These are phyloP conservation scores for Botrytis paeoniae DNA, from an alignment of 2,329 filamentous ascomycete genomes.

Conservation along the genomic window DNA sequence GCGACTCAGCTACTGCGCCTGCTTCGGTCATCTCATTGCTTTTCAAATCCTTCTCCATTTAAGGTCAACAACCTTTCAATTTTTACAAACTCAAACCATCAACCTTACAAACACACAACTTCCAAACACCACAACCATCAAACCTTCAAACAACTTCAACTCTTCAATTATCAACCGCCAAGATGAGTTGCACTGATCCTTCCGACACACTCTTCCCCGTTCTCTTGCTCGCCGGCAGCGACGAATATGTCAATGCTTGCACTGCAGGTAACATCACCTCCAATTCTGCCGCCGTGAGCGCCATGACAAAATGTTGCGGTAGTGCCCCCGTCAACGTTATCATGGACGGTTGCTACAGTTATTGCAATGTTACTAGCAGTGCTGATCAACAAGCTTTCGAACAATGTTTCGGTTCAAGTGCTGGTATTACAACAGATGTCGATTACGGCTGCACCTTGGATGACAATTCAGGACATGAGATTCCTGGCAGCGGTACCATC, in stretches of 20 bases:
- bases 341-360: conserved; percentile 16
- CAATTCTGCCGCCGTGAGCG: conserved; percentile 1
- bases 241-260: conserved; percentile 9
- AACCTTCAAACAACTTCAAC: neutral
- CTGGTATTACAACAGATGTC: neutral
- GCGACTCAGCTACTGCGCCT: neutral
- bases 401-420: neutral
- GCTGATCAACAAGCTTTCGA: conserved; percentile 8
- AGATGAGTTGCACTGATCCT: conserved; percentile 5
- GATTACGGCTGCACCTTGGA: conserved; percentile 11
- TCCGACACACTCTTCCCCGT: neutral
- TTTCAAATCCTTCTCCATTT: conserved; percentile 1
- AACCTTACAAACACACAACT: neutral
- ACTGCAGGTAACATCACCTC: conserved; percentile 16
- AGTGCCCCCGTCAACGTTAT: neutral
- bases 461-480: neutral
- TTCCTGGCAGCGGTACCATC: conserved; percentile 12
- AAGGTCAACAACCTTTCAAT: neutral
- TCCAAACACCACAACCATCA: neutral
- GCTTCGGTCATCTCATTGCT: neutral
- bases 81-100: neutral
- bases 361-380: conserved; percentile 18
- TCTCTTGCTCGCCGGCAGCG: neutral
- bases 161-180: neutral
- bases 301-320: conserved; percentile 13